Percentiles rank a stretch among this genome's conserved stretches.
phyloP scores from a whole-genome alignment of 2,329 filamentous ascomycete species.

The Penicillium italicum region DNA sequence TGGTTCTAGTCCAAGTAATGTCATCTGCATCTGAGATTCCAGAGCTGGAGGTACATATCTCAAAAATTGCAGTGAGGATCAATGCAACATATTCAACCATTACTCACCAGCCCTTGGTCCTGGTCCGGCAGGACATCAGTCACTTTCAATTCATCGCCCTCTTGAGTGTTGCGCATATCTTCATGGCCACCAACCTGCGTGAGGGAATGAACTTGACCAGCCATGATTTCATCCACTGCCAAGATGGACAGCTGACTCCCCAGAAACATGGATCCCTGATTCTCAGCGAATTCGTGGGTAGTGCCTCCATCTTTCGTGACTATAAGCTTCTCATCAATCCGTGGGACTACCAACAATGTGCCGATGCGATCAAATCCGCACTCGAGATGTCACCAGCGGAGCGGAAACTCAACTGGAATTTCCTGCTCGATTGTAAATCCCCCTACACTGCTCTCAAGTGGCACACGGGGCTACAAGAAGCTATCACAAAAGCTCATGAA shows the following conservation, averaged over 20 bases:
- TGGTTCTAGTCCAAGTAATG: slow-evolving; percentile 88
- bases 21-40: slow-evolving; percentile 80
- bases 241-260: slow-evolving; percentile 68
- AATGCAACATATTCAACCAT: slow-evolving; percentile 85
- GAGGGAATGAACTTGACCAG: slow-evolving; percentile 96
- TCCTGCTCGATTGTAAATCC: slow-evolving; percentile 67
- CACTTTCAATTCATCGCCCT: slow-evolving; percentile 90
- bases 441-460: slow-evolving; percentile 78
- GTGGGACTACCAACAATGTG: slow-evolving; percentile 86
- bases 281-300: slow-evolving; percentile 90
- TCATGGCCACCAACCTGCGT: slow-evolving; percentile 90
- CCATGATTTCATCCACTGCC: slow-evolving; percentile 88
- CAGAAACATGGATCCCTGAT: slow-evolving; percentile 86
- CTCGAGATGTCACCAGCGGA: slow-evolving; percentile 76
- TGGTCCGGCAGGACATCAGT: slow-evolving; percentile 88
- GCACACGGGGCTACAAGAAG: slow-evolving; percentile 66
- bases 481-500: slow-evolving; percentile 69
- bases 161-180: slow-evolving; percentile 77
- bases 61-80: slow-evolving; percentile 88
- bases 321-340: slow-evolving; percentile 84
- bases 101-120: slow-evolving; percentile 85
- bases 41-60: slow-evolving; percentile 80
- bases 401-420: slow-evolving; percentile 68
- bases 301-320: slow-evolving; percentile 74
- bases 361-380: slow-evolving; percentile 75